Base-by-base conservation (phyloP, 306 rosid species). In the Dryas drummondii region DNA sequence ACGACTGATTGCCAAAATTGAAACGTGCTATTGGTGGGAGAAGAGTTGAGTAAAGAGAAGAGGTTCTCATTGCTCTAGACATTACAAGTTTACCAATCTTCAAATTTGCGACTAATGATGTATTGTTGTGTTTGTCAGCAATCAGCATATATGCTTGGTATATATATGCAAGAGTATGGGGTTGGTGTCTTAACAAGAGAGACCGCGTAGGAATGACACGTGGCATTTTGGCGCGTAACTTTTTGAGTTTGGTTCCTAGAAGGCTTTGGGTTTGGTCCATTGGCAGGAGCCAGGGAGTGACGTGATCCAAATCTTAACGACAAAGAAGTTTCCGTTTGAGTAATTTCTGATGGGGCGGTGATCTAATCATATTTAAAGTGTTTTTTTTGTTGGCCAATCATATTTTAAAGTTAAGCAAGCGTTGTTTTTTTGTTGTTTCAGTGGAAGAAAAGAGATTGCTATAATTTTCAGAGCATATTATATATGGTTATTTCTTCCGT, bases 21-120 rank as follows among this genome's bases (percentile, higher is more conserved):
- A 59, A 46, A 70, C 1, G 6, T 22, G 78, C 8, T 17, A 9
- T 4, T 15, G 86, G 3, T 15, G 27, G 42, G 65, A 76, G 82
- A 19, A 72, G 81, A 32, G 57, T n/a, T 14, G 87, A 72, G 37
- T 22, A 48, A 37, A 65, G 78, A 51, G 80, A 81, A 49, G 79
- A 72, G 37, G 78, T 51, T 73, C 60, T 73, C 83, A 80, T 78
- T 56, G 74, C 41, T 1, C 32, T 47, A 19, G 67, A 66, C 45
- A 66, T 71, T 32, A 41, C 19, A 6, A 42, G 16, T 52, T 50
- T 37, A 6, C 9, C 19, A 16, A 9, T 15, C 40, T 65, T 40
- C 4, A 53, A 54, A 42, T 4, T 19, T 44, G 3, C 1, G 80
- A 50, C 7, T 47, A 3, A 32, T 61, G 69, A 11, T 10, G 49